Percentiles rank a stretch among this genome's conserved stretches.
Evolutionary conservation across 2,329 filamentous ascomycete genomes (phyloP).

Genomic region (Colletotrichum abscissum): DNA sequence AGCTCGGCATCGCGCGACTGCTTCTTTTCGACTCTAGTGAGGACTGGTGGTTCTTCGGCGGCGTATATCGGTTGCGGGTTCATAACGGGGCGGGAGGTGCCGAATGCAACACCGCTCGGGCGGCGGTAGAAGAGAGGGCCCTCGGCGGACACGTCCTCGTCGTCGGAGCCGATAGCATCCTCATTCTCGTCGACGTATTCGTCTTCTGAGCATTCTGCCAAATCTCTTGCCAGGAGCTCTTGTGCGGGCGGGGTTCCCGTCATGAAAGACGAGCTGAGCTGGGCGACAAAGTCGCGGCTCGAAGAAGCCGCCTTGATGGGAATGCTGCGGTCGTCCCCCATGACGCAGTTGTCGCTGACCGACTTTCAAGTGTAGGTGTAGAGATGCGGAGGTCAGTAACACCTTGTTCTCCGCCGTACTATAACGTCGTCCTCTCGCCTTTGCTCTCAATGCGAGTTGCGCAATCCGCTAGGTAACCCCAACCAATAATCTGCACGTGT

Average conservation of each 20-base stretch:
- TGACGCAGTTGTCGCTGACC: background rate
- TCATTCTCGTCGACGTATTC: constrained; percentile 45
- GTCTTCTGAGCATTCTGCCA: constrained; percentile 71
- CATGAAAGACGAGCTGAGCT: constrained; percentile 62
- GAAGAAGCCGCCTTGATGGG: constrained; percentile 35
- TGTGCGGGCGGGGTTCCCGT: constrained; percentile 75
- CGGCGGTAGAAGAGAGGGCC: constrained; percentile 75
- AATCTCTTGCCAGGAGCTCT: constrained; percentile 72
- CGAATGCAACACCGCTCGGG: constrained; percentile 80
- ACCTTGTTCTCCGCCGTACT: background rate
- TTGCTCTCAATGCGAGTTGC: background rate
- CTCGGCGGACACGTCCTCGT: constrained; percentile 48
- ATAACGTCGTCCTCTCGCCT: background rate
- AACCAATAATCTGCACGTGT: background rate
- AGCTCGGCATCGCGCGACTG: constrained; percentile 68
- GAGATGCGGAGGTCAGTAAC: background rate
- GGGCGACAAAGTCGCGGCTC: constrained; percentile 41
- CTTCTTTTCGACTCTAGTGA: constrained; percentile 67
- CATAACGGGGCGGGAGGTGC: constrained; percentile 76
- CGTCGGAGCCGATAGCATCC: constrained; percentile 44
- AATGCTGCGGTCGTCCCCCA: constrained; percentile 32
- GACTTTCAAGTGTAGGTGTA: background rate
- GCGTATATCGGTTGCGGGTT: constrained; percentile 59
- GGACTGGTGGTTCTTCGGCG: constrained; percentile 53
- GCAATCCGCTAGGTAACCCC: background rate